These are phyloP conservation scores for Hypoxylon sp. DNA, from an alignment of 2,329 filamentous ascomycete species.

Conservation along the genomic window DNA sequence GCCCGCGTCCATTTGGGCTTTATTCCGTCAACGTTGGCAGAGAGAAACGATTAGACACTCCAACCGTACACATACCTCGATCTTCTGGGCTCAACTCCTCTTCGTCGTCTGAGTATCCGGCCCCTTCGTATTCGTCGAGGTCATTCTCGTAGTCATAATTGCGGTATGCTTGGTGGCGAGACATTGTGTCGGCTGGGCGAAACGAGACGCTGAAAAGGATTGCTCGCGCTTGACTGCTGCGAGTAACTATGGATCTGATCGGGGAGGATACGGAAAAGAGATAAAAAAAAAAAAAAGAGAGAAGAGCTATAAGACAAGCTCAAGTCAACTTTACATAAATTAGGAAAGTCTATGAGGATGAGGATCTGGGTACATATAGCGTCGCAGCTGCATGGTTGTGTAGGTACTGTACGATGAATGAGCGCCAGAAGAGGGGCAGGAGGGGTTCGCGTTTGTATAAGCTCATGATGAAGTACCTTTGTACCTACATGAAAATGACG, in stretches of 20 bases:
- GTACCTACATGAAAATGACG: conserved; percentile 1
- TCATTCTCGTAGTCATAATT: conserved; percentile 66
- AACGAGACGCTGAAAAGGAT: not conserved
- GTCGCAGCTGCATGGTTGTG: not conserved
- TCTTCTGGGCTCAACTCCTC: conserved; percentile 58
- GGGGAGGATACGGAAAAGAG: not conserved
- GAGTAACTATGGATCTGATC: not conserved
- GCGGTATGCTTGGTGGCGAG: conserved; percentile 61
- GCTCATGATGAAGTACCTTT: not conserved
- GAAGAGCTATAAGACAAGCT: not conserved
- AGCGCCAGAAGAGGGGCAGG: conserved; percentile 5
- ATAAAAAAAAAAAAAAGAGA: not conserved
- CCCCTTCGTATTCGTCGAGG: conserved; percentile 64
- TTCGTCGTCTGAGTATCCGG: conserved; percentile 58
- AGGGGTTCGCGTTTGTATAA: conserved; percentile 5
- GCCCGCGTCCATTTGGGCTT: conserved; percentile 69
- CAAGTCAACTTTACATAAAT: not conserved
- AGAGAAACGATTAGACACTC: not conserved
- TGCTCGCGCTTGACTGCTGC: not conserved
- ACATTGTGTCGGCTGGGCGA: conserved; percentile 53
- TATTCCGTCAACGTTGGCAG: conserved; percentile 23
- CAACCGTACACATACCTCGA: conserved; percentile 43
- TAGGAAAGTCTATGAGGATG: conserved; percentile 2
- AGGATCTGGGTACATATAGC: not conserved
- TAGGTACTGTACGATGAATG: not conserved